A percentile compares a stretch with the other conserved stretches of the same genome.
Conservation (phyloP, 2,329 filamentous ascomycete genomes). For the Rutstroemia sydowiana region DNA sequence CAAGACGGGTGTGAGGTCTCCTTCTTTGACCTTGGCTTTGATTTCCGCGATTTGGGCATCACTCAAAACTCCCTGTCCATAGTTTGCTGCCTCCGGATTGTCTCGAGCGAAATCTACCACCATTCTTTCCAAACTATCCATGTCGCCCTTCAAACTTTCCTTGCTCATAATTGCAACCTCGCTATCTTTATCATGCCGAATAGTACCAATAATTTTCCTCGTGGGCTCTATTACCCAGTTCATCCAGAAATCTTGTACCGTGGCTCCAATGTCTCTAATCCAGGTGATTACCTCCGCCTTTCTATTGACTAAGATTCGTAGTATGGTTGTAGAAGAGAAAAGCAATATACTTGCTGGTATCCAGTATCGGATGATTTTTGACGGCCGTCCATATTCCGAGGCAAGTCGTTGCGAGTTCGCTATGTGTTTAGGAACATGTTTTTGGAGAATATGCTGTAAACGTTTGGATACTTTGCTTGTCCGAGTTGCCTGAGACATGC, state of each 20-base stretch:
- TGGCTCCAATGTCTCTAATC: slow-evolving; percentile 71
- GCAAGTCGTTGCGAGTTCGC: slow-evolving; percentile 48
- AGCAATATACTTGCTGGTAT: slow-evolving; percentile 64
- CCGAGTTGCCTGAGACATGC: slow-evolving; percentile 25
- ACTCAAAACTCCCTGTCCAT: slow-evolving; percentile 44
- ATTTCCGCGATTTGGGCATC: slow-evolving; percentile 68
- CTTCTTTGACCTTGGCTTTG: slow-evolving; percentile 73
- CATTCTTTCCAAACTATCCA: slow-evolving; percentile 92
- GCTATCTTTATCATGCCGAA: slow-evolving; percentile 84
- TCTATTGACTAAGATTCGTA: slow-evolving; percentile 68
- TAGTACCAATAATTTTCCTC: slow-evolving; percentile 79
- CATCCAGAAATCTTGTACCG: slow-evolving; percentile 81
- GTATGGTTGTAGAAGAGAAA: slow-evolving; percentile 78
- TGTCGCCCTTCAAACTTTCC: slow-evolving; percentile 81
- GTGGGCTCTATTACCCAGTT: slow-evolving; percentile 93
- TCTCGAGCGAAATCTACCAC: slow-evolving; percentile 92
- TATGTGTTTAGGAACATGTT: slow-evolving; percentile 61
- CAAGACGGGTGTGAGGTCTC: slow-evolving; percentile 86
- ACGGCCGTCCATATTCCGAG: slow-evolving; percentile 65
- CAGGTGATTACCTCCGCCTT: slow-evolving; percentile 72
- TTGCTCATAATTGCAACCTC: slow-evolving; percentile 97
- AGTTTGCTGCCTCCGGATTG: slow-evolving; percentile 55
- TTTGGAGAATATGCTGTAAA: slow-evolving; percentile 60
- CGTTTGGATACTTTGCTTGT: slow-evolving; percentile 58
- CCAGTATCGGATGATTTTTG: slow-evolving; percentile 78